phyloP scores from a whole-genome alignment of 768 basidiomycete genomes.

The Melanogaster broomeanus region DNA sequence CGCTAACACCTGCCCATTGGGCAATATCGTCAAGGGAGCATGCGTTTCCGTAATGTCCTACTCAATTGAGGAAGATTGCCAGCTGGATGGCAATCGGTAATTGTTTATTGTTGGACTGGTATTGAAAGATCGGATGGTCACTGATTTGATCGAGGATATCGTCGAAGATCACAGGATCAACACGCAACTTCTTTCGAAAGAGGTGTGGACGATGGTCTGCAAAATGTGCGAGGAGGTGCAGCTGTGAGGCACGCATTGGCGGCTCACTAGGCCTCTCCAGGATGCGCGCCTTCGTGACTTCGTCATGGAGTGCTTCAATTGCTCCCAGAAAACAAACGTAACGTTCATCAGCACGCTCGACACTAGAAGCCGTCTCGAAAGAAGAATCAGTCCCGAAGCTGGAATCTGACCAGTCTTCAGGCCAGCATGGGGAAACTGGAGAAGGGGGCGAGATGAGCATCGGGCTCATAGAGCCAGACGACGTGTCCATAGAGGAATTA shows the following conservation, averaged over 20 bases:
- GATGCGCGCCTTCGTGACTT: too few relatives aligned
- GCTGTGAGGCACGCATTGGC: background rate
- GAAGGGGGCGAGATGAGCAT: too few relatives aligned
- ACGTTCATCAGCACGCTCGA: too few relatives aligned
- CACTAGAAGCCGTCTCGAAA: too few relatives aligned
- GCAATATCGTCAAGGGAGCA: background rate
- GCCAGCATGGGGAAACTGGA: too few relatives aligned
- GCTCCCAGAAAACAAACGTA: too few relatives aligned
- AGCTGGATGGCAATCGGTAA: constrained; percentile 29
- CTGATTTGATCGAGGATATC: constrained; percentile 5
- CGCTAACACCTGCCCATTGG: constrained; percentile 5
- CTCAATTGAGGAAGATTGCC: constrained; percentile 23
- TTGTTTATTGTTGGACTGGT: constrained; percentile 10
- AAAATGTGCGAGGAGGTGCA: constrained; percentile 3
- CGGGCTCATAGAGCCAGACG: too few relatives aligned
- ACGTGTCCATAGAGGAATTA: too few relatives aligned
- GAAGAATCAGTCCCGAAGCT: too few relatives aligned
- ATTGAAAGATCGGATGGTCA: background rate
- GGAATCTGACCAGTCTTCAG: too few relatives aligned
- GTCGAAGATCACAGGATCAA: constrained; percentile 29
- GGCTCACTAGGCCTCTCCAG: background rate
- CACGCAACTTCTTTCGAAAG: constrained; percentile 28
- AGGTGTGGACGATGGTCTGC: constrained; percentile 10
- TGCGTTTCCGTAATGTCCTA: constrained; percentile 30
- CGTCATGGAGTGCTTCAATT: too few relatives aligned